phyloP scores from a whole-genome alignment of 495 filamentous ascomycete species.

The Neurospora sp. region DNA sequence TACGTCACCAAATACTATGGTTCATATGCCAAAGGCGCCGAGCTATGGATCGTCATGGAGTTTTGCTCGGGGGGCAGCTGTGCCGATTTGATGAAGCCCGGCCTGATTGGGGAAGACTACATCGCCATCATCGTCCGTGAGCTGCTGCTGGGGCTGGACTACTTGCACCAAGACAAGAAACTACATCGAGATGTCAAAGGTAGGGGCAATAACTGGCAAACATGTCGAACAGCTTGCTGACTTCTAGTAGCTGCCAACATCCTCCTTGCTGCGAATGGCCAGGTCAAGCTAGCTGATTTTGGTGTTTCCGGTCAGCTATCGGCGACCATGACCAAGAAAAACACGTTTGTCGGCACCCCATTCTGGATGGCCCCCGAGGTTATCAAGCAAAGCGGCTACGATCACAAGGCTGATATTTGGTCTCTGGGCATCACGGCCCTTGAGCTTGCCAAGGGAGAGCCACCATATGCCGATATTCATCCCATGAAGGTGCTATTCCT shows the following conservation, averaged over 20 bases:
- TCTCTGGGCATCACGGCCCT: slow-evolving; percentile 96
- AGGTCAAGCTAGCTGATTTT: slow-evolving; percentile 96
- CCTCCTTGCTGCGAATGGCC: slow-evolving; percentile 73
- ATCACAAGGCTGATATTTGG: slow-evolving; percentile 98
- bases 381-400: slow-evolving; percentile 96
- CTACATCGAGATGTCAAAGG: slow-evolving; percentile 96
- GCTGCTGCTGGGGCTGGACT: slow-evolving; percentile 80
- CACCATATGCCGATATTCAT: slow-evolving; percentile 92
- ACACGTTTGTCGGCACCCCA: slow-evolving; percentile 95
- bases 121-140: slow-evolving; percentile 91
- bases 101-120: slow-evolving; percentile 83
- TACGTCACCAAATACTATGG: slow-evolving; percentile 97
- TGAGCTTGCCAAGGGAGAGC: slow-evolving; percentile 85
- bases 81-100: slow-evolving; percentile 83
- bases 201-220: slow-evolving; percentile 22
- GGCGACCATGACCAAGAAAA: slow-evolving; percentile 99
- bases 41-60: slow-evolving; percentile 97
- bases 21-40: slow-evolving; percentile 86
- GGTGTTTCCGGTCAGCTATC: slow-evolving; percentile 96
- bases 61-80: slow-evolving; percentile 91
- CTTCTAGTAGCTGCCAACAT: slow-evolving; percentile 68
- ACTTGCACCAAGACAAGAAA: slow-evolving; percentile 90
- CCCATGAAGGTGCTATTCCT: slow-evolving; percentile 98
- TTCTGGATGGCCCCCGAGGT: slow-evolving; percentile 99
- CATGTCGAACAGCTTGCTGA: not conserved